Evolutionary conservation across 2,329 filamentous ascomycete species (phyloP), one percentile per base, ranked within the genome.

Genomic region (Xylaria sp.): DNA sequence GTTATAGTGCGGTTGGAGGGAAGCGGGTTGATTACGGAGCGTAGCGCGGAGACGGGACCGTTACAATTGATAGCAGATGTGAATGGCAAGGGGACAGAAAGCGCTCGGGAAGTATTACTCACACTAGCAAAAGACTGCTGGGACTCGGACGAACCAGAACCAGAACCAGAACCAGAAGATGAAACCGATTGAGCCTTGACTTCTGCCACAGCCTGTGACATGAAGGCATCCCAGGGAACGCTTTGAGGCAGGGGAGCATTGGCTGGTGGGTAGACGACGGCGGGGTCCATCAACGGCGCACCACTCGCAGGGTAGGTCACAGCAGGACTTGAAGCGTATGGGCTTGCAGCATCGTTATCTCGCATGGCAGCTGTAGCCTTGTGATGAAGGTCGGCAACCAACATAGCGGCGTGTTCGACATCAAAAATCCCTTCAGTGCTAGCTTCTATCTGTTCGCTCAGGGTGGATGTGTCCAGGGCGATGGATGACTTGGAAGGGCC

Each of bases 301-400:
- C 88, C 89, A 76, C 89, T 90, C 72, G 93, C 89, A 68, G 93
- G 90, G 80, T 93, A 94, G 73, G 91, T 85, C 80, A 92, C 90
- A 78, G 89, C 87, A 39, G 86, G 83, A 78, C 81, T 84, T 71
- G 85, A 83, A 72, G 89, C 88, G 76, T 85, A 90, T 59, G 86
- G 84, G 74, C 84, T 85, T 71, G 84, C 85, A 73, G 67, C 64
- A 63, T 71, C 71, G 50, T 85, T 87, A 69, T 82, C 82, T 66
- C 88, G 87, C 82, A 89, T 93, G 76, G 90, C 90, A 41, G 86
- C 86, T 52, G 94, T 95, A 77, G 87, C 94, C 86, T 98, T 98
- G 85, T 98, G 94, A 84, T 97, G 95, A 80, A 98, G 92, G 84
- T 98, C 94, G 80, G 95, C 96, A 85, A 99, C 97, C 81, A 99